A percentile compares a stretch with the other conserved stretches of the same genome.
These are phyloP conservation scores for Salinomyces thailandicus DNA, from an alignment of 2,329 filamentous ascomycete species.

Conservation along the genomic window DNA sequence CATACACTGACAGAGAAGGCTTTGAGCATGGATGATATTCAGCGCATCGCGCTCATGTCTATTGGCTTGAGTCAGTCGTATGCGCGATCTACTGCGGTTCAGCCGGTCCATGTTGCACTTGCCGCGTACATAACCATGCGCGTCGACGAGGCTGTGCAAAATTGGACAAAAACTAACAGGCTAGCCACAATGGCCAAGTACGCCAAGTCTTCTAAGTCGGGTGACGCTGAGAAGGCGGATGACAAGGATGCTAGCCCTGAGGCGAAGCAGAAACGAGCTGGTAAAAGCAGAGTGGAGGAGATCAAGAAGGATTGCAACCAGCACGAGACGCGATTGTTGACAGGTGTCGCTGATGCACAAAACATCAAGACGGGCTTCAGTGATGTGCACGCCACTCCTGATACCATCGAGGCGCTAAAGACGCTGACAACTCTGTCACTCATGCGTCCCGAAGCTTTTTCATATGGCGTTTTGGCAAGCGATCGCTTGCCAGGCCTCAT, in stretches of 20 bases:
- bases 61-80: constrained; percentile 39
- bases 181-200: constrained; percentile 6
- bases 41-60: constrained; percentile 46
- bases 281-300: constrained; percentile 29
- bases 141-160: constrained; percentile 11
- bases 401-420: constrained; percentile 79
- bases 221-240: constrained; percentile 3
- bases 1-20: constrained; percentile 42
- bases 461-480: constrained; percentile 81
- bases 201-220: constrained; percentile 1
- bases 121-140: constrained; percentile 13
- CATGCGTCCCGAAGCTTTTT: constrained; percentile 84
- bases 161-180: constrained; percentile 7
- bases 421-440: constrained; percentile 82
- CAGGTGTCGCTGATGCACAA: constrained; percentile 69
- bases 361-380: constrained; percentile 79
- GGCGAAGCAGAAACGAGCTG: constrained; percentile 1
- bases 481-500: constrained; percentile 86
- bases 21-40: constrained; percentile 47
- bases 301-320: constrained; percentile 53
- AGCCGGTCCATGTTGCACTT: constrained; percentile 27
- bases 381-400: constrained; percentile 71
- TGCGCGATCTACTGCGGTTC: constrained; percentile 20
- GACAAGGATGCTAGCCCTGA: constrained; percentile 5
- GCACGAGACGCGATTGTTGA: constrained; percentile 73